These are phyloP conservation scores for Phylloboletellus chloephorus DNA, from an alignment of 1,284 basidiomycete genomes.

Conservation along the genomic window DNA sequence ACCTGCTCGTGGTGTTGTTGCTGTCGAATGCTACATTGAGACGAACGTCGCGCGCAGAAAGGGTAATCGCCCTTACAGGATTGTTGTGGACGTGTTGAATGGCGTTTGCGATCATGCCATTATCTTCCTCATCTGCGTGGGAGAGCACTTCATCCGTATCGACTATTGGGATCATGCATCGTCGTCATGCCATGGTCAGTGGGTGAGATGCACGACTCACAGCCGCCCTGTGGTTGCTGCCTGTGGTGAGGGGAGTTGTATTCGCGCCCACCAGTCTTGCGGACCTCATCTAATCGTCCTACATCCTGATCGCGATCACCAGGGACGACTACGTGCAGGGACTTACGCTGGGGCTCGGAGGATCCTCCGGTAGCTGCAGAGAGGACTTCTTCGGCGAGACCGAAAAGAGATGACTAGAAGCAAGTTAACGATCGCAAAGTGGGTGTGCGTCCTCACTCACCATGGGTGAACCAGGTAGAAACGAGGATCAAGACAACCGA, in stretches of 20 bases:
- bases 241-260: slow-evolving; percentile 49
- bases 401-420: slow-evolving; percentile 56
- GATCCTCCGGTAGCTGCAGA: slow-evolving; percentile 36
- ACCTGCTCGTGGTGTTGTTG: slow-evolving; percentile 18
- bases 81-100: slow-evolving; percentile 25
- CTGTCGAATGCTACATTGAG: slow-evolving; percentile 9
- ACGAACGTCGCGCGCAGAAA: not conserved
- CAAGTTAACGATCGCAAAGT: slow-evolving; percentile 2
- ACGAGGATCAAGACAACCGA: slow-evolving; percentile 10
- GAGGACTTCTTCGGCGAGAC: slow-evolving; percentile 56
- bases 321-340: not conserved
- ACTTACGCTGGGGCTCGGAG: slow-evolving; percentile 35
- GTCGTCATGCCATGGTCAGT: slow-evolving; percentile 1
- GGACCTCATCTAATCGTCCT: slow-evolving; percentile 16
- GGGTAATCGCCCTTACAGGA: slow-evolving; percentile 7
- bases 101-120: slow-evolving; percentile 18
- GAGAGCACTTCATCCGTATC: slow-evolving; percentile 53
- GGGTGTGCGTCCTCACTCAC: slow-evolving; percentile 14
- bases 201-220: slow-evolving; percentile 24
- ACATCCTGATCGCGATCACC: slow-evolving; percentile 12
- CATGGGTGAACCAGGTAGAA: slow-evolving; percentile 23
- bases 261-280: slow-evolving; percentile 57
- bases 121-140: slow-evolving; percentile 28
- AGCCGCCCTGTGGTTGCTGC: slow-evolving; percentile 24
- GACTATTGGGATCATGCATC: slow-evolving; percentile 38